Percentiles rank a stretch among this genome's conserved stretches.
Evolutionary conservation across 164 flowering plant genomes (phyloP).

Genomic region (Chimonanthus praecox): DNA sequence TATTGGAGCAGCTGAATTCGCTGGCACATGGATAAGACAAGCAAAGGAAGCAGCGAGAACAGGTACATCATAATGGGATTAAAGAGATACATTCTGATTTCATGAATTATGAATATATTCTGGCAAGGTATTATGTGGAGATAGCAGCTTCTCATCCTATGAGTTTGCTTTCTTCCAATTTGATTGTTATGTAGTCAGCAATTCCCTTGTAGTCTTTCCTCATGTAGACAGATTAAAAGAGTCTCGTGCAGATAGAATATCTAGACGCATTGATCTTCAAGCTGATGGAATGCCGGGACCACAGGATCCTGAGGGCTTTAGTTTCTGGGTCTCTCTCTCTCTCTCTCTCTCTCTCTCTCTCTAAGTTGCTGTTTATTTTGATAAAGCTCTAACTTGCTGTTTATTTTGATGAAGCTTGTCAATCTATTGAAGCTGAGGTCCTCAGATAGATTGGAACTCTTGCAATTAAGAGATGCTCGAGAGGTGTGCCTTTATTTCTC

Average conservation of each 20-base stretch:
- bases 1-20: constrained; percentile 58
- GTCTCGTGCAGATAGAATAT: constrained; percentile 45
- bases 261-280: constrained; percentile 44
- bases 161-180: no score
- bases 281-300: constrained; percentile 74
- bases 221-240: not conserved
- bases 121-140: not conserved
- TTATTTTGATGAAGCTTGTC: constrained; percentile 48
- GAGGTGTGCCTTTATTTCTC: constrained; percentile 40
- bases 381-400: not conserved
- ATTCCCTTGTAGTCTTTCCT: not conserved
- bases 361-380: not conserved
- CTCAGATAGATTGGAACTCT: constrained; percentile 66
- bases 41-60: constrained; percentile 61
- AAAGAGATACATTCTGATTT: not conserved
- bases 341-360: not conserved
- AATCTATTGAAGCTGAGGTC: constrained; percentile 65
- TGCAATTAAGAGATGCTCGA: constrained; percentile 67
- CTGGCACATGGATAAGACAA: constrained; percentile 54
- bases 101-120: not conserved
- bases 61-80: constrained; percentile 26
- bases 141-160: not conserved
- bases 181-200: no score
- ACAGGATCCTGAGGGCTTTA: constrained; percentile 82
- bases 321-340: constrained; percentile 78